These are phyloP conservation scores for Fusarium protoensiforme DNA, from an alignment of 2,329 filamentous ascomycete species.

Conservation along the genomic window DNA sequence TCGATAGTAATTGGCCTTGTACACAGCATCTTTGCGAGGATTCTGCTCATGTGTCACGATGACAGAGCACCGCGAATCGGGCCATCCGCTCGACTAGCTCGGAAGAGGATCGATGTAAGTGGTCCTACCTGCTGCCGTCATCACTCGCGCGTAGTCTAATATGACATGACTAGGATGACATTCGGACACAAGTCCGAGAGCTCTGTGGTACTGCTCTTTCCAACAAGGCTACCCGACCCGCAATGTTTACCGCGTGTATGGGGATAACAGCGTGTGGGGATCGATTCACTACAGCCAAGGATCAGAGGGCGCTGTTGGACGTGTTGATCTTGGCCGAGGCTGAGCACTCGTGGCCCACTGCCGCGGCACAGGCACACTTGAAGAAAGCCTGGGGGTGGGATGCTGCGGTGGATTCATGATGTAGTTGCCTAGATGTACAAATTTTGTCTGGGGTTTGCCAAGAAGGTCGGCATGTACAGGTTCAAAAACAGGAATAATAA, in stretches of 20 bases:
- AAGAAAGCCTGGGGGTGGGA: slow-evolving; percentile 62
- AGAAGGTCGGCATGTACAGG: background rate
- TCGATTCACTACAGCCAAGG: slow-evolving; percentile 56
- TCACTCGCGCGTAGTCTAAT: background rate
- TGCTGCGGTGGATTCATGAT: slow-evolving; percentile 11
- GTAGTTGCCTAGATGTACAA: background rate
- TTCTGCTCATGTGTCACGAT: slow-evolving; percentile 68
- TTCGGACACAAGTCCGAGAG: slow-evolving; percentile 51
- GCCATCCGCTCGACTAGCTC: slow-evolving; percentile 46
- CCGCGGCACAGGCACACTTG: slow-evolving; percentile 57
- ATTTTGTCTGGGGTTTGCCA: background rate
- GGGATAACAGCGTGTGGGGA: slow-evolving; percentile 63
- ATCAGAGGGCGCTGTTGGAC: slow-evolving; percentile 61
- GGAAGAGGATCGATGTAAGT: slow-evolving; percentile 47
- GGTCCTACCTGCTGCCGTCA: slow-evolving; percentile 20
- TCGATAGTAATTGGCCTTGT: slow-evolving; percentile 66
- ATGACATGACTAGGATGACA: slow-evolving; percentile 53
- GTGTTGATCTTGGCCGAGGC: slow-evolving; percentile 59
- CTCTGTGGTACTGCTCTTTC: slow-evolving; percentile 69
- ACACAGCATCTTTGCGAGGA: slow-evolving; percentile 67
- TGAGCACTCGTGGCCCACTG: slow-evolving; percentile 65
- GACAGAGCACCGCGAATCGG: slow-evolving; percentile 62
- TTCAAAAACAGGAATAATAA: background rate
- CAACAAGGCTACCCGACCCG: slow-evolving; percentile 66
- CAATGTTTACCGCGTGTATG: slow-evolving; percentile 67